Percentiles rank a stretch among this genome's conserved stretches.
phyloP scores from a whole-genome alignment of 805 yeast species.

The Nakazawaea wickerhamii region DNA sequence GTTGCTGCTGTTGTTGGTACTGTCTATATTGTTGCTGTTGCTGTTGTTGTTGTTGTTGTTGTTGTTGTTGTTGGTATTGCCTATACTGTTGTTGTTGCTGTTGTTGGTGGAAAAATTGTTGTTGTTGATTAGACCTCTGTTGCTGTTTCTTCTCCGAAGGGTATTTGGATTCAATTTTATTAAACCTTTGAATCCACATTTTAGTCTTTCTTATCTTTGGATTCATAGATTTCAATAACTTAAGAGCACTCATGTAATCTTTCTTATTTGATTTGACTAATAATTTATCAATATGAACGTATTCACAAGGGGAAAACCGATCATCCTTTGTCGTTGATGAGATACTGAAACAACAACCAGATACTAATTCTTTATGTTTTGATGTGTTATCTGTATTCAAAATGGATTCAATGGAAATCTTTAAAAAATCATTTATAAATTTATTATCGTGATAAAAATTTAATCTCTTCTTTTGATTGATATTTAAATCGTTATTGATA shows the following conservation, averaged over 20 bases:
- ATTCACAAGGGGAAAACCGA: slow-evolving; percentile 34
- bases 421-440: slow-evolving; percentile 5
- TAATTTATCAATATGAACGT: slow-evolving; percentile 30
- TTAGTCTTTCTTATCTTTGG: slow-evolving; percentile 34
- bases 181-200: slow-evolving; percentile 30
- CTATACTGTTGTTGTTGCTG: slow-evolving; percentile 43
- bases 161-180: slow-evolving; percentile 27
- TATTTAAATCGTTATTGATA: slow-evolving; percentile 4
- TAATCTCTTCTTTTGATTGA: background rate
- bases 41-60: slow-evolving; percentile 28
- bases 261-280: slow-evolving; percentile 18
- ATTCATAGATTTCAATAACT: slow-evolving; percentile 29
- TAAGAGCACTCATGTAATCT: slow-evolving; percentile 33
- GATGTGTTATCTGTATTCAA: background rate
- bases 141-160: slow-evolving; percentile 20
- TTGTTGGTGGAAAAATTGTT: slow-evolving; percentile 32
- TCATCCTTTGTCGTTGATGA: background rate
- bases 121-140: slow-evolving; percentile 21
- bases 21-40: slow-evolving; percentile 31
- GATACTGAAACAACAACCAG: background rate
- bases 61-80: slow-evolving; percentile 33
- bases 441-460: background rate
- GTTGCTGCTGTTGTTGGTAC: slow-evolving; percentile 23
- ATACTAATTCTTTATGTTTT: background rate
- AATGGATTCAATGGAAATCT: slow-evolving; percentile 1